phyloP scores from a whole-genome alignment of 2,329 filamentous ascomycete genomes.

The Phyllosticta citriasiana region DNA sequence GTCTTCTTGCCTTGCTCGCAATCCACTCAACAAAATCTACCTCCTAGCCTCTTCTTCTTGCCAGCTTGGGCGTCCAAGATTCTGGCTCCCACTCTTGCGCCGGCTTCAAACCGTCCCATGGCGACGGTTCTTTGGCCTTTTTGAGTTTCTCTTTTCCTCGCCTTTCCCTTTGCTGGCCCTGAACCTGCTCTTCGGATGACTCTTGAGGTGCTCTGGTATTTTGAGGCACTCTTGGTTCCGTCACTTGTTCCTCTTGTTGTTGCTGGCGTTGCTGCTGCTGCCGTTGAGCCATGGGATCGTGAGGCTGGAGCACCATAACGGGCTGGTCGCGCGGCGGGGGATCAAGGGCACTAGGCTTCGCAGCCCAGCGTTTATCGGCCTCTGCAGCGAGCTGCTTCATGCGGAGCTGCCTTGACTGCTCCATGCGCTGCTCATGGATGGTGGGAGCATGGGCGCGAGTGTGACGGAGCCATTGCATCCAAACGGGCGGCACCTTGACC shows the following conservation, averaged over 20 bases:
- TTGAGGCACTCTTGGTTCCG: slow-evolving; percentile 13
- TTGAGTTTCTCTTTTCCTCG: slow-evolving; percentile 15
- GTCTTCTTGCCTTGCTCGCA: not conserved
- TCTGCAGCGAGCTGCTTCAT: slow-evolving; percentile 50
- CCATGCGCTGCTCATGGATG: slow-evolving; percentile 48
- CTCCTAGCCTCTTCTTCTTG: slow-evolving; percentile 16
- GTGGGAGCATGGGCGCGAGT: slow-evolving; percentile 47
- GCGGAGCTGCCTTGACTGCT: slow-evolving; percentile 45
- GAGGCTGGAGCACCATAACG: slow-evolving; percentile 34
- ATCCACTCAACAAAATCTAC: not conserved
- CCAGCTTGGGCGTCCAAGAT: slow-evolving; percentile 34
- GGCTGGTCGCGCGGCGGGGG: slow-evolving; percentile 42
- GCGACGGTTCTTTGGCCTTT: slow-evolving; percentile 24
- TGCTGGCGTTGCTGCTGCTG: slow-evolving; percentile 11
- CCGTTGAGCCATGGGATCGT: slow-evolving; percentile 30
- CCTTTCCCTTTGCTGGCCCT: slow-evolving; percentile 22
- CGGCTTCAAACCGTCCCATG: slow-evolving; percentile 31
- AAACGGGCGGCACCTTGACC: slow-evolving; percentile 50
- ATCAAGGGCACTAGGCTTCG: slow-evolving; percentile 49
- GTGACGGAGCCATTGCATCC: slow-evolving; percentile 59
- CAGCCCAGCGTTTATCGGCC: slow-evolving; percentile 53
- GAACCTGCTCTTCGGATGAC: slow-evolving; percentile 15
- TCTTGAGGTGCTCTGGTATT: slow-evolving; percentile 23
- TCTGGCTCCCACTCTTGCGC: slow-evolving; percentile 39
- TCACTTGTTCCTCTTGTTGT: slow-evolving; percentile 21